Evolutionary conservation across 169 alveolate genomes (phyloP).

Genomic region (Neospora caninum): DNA sequence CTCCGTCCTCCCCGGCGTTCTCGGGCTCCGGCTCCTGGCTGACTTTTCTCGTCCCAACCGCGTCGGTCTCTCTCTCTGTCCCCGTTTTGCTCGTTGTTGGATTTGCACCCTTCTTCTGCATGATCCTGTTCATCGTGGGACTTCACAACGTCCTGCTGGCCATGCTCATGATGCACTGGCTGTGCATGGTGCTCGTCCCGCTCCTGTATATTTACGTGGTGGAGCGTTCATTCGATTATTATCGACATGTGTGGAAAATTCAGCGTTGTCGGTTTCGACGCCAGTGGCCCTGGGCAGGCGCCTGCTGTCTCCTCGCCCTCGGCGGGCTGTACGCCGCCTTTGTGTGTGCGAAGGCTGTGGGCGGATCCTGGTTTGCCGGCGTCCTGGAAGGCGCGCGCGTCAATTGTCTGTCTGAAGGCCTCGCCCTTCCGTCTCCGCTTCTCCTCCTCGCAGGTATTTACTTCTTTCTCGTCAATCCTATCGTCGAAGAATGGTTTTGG

Average conservation of each 20-base stretch:
- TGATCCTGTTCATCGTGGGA: constrained; percentile 17
- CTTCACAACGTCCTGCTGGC: constrained; percentile 29
- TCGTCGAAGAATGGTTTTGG: constrained; percentile 56
- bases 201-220: constrained; percentile 40
- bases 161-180: constrained; percentile 59
- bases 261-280: constrained; percentile 31
- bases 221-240: constrained; percentile 10
- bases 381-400: not conserved
- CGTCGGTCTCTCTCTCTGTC: not conserved
- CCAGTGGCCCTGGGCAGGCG: constrained; percentile 47
- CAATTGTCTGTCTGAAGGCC: not conserved
- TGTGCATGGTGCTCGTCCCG: constrained; percentile 46
- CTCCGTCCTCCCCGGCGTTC: not conserved
- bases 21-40: not conserved
- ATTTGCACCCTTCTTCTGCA: constrained; percentile 20
- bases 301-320: not conserved
- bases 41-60: constrained; percentile 11
- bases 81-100: constrained; percentile 28
- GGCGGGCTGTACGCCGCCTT: not conserved
- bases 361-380: constrained; percentile 19
- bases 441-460: constrained; percentile 12
- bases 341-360: not conserved
- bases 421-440: constrained; percentile 31
- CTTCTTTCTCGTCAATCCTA: constrained; percentile 33
- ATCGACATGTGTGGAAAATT: not conserved